Percentiles rank a stretch among this genome's conserved stretches.
Evolutionary conservation across 495 filamentous ascomycete species (phyloP).

Genomic region (Neurospora sp.): DNA sequence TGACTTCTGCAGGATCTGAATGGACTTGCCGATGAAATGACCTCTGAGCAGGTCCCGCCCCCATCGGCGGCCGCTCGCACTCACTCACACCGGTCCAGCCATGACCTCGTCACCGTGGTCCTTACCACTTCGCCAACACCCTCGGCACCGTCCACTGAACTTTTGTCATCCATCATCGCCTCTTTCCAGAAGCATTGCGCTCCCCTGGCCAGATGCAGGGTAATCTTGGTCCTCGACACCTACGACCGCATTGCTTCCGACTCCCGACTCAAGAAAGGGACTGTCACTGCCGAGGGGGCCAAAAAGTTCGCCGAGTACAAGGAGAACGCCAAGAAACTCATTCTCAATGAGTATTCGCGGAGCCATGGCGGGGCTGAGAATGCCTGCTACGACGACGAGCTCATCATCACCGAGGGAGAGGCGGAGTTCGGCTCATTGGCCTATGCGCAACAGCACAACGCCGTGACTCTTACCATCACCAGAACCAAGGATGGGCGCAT

Average conservation of each 20-base stretch:
- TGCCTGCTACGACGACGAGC: not conserved
- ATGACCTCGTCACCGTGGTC: slow-evolving; percentile 30
- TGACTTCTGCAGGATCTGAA: not conserved
- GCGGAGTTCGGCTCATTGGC: slow-evolving; percentile 33
- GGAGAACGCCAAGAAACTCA: slow-evolving; percentile 27
- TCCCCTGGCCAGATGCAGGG: slow-evolving; percentile 21
- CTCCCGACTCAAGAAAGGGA: slow-evolving; percentile 35
- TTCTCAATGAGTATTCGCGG: slow-evolving; percentile 21
- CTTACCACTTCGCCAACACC: slow-evolving; percentile 41
- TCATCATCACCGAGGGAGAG: slow-evolving; percentile 11
- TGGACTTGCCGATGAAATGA: slow-evolving; percentile 4
- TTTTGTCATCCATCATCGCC: slow-evolving; percentile 26
- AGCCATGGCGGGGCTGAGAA: not conserved
- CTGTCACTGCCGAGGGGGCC: slow-evolving; percentile 32
- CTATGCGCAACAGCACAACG: slow-evolving; percentile 21
- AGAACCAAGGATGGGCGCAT: slow-evolving; percentile 24
- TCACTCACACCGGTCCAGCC: not conserved
- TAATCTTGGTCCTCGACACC: slow-evolving; percentile 37
- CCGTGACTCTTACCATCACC: slow-evolving; percentile 24
- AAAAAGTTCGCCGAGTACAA: slow-evolving; percentile 28
- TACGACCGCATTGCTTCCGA: slow-evolving; percentile 29
- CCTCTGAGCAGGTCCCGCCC: slow-evolving; percentile 2
- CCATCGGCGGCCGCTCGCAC: not conserved
- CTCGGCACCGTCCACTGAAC: slow-evolving; percentile 36
- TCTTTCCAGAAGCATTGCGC: slow-evolving; percentile 31